phyloP scores from a whole-genome alignment of 495 filamentous ascomycete species.

The Neurospora intermedia region DNA sequence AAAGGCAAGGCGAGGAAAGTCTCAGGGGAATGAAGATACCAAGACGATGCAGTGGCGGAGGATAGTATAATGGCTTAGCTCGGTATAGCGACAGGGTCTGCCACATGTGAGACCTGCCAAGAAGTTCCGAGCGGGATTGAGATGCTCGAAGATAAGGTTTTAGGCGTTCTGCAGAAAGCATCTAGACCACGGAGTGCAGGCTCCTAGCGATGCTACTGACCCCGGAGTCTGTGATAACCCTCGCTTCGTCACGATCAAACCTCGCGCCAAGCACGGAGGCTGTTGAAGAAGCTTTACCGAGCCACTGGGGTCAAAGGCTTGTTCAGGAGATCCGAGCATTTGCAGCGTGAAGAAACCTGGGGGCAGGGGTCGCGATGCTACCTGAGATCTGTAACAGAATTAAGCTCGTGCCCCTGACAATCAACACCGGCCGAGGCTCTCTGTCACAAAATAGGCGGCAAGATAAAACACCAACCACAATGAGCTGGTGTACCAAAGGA shows the following conservation, averaged over 20 bases:
- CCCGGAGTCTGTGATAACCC: neutral
- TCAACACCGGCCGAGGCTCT: neutral
- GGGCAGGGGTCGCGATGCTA: neutral
- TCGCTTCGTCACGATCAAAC: neutral
- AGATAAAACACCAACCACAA: neutral
- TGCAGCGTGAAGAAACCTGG: neutral
- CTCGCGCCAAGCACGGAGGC: neutral
- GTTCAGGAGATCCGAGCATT: neutral
- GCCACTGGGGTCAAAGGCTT: neutral
- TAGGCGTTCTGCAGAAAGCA: neutral
- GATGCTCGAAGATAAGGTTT: neutral
- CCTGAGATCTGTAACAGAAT: neutral
- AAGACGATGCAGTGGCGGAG: neutral
- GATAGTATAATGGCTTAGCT: neutral
- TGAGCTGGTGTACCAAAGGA: neutral
- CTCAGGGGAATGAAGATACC: neutral
- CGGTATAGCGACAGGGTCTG: neutral
- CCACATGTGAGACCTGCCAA: neutral
- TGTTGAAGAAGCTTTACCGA: neutral
- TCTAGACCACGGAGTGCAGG: neutral
- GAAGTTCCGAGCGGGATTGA: neutral
- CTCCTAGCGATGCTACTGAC: neutral
- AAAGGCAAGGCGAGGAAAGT: neutral
- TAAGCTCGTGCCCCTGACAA: neutral
- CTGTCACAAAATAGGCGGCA: neutral